Conservation (phyloP, 306 rosid species). For the Glycine latifolia region DNA sequence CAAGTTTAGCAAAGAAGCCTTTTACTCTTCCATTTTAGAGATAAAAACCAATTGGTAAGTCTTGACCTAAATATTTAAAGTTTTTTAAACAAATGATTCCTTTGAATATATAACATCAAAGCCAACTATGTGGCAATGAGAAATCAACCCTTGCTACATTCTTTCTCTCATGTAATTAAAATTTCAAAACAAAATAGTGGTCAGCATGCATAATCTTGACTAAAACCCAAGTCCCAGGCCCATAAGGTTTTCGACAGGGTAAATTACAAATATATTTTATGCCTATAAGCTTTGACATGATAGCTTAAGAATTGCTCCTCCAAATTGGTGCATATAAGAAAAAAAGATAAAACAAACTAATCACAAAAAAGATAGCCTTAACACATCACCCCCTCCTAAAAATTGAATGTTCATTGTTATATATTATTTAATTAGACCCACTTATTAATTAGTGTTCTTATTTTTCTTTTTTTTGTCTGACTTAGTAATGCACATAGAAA, state of each 20-base stretch:
- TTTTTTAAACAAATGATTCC: neutral
- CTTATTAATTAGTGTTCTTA: neutral
- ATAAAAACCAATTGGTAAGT: neutral
- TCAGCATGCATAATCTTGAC: neutral
- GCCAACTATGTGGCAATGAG: conserved; percentile 10
- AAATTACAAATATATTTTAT: neutral
- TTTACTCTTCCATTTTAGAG: neutral
- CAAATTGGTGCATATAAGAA: no score
- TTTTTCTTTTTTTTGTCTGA: neutral
- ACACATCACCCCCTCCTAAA: no score
- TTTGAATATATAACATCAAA: conserved; percentile 21
- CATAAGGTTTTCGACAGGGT: neutral
- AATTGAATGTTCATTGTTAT: neutral
- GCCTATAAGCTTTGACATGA: neutral
- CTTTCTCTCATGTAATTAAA: neutral
- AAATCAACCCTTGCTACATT: neutral
- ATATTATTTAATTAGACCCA: neutral
- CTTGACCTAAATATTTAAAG: no score
- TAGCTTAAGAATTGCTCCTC: neutral
- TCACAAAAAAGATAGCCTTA: neutral
- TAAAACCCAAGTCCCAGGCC: conserved; percentile 15
- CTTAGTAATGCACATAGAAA: neutral
- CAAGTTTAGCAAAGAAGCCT: conserved; percentile 18
- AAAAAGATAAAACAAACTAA: neutral
- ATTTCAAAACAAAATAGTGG: conserved; percentile 20